Percentiles rank a stretch among this genome's conserved stretches.
Evolutionary conservation across 345 rosid species (phyloP).

Genomic region (Cardiospermum halicacabum): DNA sequence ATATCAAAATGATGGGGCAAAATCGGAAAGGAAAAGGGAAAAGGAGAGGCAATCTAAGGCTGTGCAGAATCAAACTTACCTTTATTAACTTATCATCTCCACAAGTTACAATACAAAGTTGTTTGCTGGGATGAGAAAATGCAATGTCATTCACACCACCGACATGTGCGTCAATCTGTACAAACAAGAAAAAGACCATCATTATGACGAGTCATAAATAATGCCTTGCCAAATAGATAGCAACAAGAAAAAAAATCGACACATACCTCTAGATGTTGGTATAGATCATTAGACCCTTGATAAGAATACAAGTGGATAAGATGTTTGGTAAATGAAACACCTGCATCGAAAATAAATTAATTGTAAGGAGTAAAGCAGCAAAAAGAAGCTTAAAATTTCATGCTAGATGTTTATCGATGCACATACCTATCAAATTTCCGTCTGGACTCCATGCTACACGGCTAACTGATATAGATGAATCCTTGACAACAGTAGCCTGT

Average conservation of each 20-base stretch:
- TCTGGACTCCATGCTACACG: constrained; percentile 64
- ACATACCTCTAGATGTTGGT: constrained; percentile 29
- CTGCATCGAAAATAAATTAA: constrained; percentile 12
- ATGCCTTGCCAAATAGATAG: not conserved
- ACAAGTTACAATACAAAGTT: constrained; percentile 28
- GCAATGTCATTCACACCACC: constrained; percentile 38
- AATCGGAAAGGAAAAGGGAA: not conserved
- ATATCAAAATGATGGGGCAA: no score
- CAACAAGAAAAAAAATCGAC: not conserved
- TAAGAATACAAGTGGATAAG: constrained; percentile 27
- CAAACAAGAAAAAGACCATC: constrained; percentile 6
- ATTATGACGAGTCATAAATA: constrained; percentile 1
- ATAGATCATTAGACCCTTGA: constrained; percentile 24
- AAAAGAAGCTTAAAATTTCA: not conserved
- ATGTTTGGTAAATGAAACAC: constrained; percentile 32
- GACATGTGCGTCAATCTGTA: constrained; percentile 32
- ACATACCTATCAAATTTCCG: constrained; percentile 60
- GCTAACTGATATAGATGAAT: constrained; percentile 43
- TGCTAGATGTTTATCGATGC: not conserved
- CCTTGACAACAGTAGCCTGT: constrained; percentile 43
- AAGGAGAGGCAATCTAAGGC: not conserved
- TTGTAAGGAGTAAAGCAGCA: not conserved
- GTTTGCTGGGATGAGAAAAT: constrained; percentile 28
- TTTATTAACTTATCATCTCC: constrained; percentile 35
- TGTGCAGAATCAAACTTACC: constrained; percentile 11